Conservation (phyloP, 176 grass and related monocot genomes). For the Canna indica region DNA sequence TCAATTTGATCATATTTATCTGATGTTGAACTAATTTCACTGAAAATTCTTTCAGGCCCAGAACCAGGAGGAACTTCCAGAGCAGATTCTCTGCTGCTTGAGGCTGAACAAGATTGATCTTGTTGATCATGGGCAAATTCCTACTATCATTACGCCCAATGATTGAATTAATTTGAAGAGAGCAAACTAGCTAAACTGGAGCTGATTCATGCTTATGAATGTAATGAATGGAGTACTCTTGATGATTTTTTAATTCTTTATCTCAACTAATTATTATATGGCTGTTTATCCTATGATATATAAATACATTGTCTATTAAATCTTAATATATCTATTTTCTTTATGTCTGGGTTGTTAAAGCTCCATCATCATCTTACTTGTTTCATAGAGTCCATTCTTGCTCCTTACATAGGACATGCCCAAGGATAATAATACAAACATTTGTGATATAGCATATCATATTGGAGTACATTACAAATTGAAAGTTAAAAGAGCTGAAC, state of each 20-base stretch:
- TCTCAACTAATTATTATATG: not conserved
- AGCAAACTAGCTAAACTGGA: not conserved
- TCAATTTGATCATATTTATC: no score
- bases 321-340: no score
- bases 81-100: slow-evolving; percentile 80
- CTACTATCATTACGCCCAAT: slow-evolving; percentile 46
- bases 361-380: no score
- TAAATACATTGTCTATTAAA: no score
- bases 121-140: slow-evolving; percentile 59
- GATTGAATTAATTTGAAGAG: not conserved
- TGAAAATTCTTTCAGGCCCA: slow-evolving; percentile 50
- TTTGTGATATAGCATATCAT: no score
- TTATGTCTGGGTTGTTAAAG: no score
- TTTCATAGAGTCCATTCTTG: no score
- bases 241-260: not conserved
- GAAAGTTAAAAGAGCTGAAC: no score
- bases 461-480: no score
- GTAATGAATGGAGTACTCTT: not conserved
- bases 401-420: no score
- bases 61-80: slow-evolving; percentile 83
- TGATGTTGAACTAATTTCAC: not conserved
- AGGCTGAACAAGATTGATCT: slow-evolving; percentile 97
- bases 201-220: not conserved
- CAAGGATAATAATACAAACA: no score
- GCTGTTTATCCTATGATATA: not conserved